These are phyloP conservation scores for Raffaelea ambrosiae DNA, from an alignment of 2,329 filamentous ascomycete species.

Conservation along the genomic window DNA sequence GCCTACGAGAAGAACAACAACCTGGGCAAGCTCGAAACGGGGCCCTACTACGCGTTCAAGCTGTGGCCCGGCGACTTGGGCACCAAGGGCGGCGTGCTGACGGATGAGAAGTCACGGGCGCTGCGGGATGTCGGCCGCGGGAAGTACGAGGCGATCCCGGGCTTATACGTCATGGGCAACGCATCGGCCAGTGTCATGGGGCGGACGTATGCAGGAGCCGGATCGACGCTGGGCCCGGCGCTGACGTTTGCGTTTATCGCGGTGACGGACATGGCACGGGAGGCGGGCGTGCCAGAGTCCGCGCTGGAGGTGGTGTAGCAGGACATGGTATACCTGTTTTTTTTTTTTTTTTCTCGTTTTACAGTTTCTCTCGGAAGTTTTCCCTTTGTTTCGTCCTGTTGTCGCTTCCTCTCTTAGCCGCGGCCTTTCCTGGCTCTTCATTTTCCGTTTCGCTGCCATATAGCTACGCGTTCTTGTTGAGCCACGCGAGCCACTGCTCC, in stretches of 20 bases:
- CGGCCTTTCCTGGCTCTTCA: too few species aligned
- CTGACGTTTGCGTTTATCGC: conserved; percentile 26
- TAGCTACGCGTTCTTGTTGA: conserved; percentile 47
- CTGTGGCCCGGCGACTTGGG: conserved; percentile 28
- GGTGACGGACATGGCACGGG: conserved; percentile 3
- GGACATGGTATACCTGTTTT: too few species aligned
- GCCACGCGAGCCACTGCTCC: conserved; percentile 80
- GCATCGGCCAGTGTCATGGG: conserved; percentile 25
- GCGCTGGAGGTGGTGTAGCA: too few species aligned
- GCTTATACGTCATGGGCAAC: conserved; percentile 60
- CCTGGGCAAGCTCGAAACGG: conserved; percentile 19
- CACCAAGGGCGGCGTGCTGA: conserved; percentile 27
- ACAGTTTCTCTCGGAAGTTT: too few species aligned
- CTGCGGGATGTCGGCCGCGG: conserved; percentile 12
- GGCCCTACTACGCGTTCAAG: conserved; percentile 24
- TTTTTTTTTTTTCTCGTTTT: too few species aligned
- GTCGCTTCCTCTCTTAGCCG: too few species aligned
- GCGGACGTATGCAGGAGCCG: conserved; percentile 23
- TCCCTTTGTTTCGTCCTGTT: too few species aligned
- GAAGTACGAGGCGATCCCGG: conserved; percentile 43
- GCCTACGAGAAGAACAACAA: conserved; percentile 31
- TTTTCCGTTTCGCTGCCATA: too few species aligned
- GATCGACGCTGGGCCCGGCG: conserved; percentile 25
- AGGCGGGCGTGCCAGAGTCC: neutral
- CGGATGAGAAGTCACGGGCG: conserved; percentile 20